Percentiles rank a stretch among this genome's conserved stretches.
phyloP scores from a whole-genome alignment of 495 filamentous ascomycete species.

The Pseudotulostoma volvatum region DNA sequence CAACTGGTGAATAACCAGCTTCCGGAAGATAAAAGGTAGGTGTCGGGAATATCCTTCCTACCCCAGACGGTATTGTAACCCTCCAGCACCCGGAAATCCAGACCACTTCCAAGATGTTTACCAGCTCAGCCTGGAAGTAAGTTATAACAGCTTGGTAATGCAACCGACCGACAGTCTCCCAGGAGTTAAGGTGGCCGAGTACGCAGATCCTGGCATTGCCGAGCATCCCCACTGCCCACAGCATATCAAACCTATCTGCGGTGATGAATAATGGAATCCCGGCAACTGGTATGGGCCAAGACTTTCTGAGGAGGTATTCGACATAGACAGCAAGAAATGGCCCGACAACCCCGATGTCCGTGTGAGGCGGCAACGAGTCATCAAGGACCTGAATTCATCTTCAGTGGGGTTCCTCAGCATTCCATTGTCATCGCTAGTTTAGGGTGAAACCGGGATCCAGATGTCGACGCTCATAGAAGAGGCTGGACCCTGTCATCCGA shows the following conservation, averaged over 20 bases:
- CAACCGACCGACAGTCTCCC: neutral
- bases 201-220: neutral
- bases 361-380: neutral
- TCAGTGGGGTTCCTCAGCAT: neutral
- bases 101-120: neutral
- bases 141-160: neutral
- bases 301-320: neutral
- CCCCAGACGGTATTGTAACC: neutral
- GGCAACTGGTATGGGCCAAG: neutral
- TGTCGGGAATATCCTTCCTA: neutral
- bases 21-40: neutral
- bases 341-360: neutral
- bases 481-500: too few species aligned
- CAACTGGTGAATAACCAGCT: too few species aligned
- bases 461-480: too few species aligned
- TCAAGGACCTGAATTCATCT: neutral
- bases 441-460: neutral
- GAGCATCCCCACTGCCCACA: neutral
- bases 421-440: neutral
- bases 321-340: neutral
- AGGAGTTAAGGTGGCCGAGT: neutral
- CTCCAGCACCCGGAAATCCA: neutral
- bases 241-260: neutral
- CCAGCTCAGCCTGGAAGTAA: neutral
- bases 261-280: neutral